Evolutionary conservation across 352 stramenopile genomes (phyloP).

Genomic region (Globisporangium camurandrum): DNA sequence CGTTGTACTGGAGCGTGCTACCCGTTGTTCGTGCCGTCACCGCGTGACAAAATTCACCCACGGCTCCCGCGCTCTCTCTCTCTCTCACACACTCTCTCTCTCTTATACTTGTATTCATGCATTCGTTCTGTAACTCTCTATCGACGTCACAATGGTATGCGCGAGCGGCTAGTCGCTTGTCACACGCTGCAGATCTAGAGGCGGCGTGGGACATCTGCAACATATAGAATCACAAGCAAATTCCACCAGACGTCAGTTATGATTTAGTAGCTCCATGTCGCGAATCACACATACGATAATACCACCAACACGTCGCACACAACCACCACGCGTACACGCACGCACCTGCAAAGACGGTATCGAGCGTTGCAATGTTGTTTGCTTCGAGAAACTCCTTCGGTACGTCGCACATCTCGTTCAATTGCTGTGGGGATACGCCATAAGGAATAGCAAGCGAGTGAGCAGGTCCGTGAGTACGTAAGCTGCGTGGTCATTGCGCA

Average conservation of each 20-base stretch:
- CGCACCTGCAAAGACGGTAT: conserved; percentile 65
- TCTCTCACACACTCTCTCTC: too few relatives aligned
- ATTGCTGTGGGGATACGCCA: conserved; percentile 26
- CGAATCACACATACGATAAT: too few relatives aligned
- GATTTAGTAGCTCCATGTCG: too few relatives aligned
- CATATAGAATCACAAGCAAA: not conserved
- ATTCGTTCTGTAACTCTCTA: too few relatives aligned
- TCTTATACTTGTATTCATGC: too few relatives aligned
- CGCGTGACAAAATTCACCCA: too few relatives aligned
- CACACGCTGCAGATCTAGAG: conserved; percentile 7
- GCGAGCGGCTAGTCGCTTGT: too few relatives aligned
- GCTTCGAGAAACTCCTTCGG: conserved; percentile 61
- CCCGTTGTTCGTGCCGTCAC: too few relatives aligned
- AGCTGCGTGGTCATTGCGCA: not conserved
- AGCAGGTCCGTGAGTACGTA: not conserved
- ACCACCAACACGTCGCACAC: not conserved
- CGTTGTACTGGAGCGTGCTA: too few relatives aligned
- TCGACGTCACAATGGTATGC: too few relatives aligned
- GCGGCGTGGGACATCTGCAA: conserved; percentile 11
- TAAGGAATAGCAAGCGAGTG: not conserved
- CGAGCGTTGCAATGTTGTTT: conserved; percentile 72
- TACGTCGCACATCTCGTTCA: conserved; percentile 81
- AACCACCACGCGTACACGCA: not conserved
- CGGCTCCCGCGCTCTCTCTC: too few relatives aligned
- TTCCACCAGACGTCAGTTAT: too few relatives aligned